Base-by-base conservation (phyloP, 2,329 filamentous ascomycete species). In the Drechmeria coniospora region DNA sequence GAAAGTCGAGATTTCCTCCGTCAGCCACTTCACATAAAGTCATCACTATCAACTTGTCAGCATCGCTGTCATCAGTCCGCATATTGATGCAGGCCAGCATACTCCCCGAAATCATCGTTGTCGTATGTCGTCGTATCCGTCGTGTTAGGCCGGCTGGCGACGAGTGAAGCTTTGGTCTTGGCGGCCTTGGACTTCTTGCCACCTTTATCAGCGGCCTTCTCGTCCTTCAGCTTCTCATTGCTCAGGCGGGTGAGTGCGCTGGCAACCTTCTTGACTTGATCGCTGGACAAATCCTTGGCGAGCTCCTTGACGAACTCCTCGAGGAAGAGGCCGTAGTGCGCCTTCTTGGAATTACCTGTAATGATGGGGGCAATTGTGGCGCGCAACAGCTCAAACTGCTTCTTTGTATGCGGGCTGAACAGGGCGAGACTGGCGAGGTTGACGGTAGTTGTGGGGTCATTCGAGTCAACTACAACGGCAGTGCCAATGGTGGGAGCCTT, bases 191-290 rank as follows among this genome's bases (percentile, higher is more conserved):
- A 74, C 74, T 95, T 98, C 79, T 95, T 98, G 46, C 78, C 81
- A 30, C 81, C 76, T 66, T 93, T 94, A 39, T 93, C 83, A 4
- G 81, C 73, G 4, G 78, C 75, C 68, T 95, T 94, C 68, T 98
- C 90, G 55, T 94, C 86, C 64, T 84, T 92, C 78, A 95, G 78
- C 68, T 92, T 94, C 70, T 95, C 90, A 52, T 98, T 98, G 50
- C 82, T 71, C 31, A 93, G 67, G 5, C 84, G 78, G n/a, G 86
- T 93, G 46, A 98, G 58, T 5, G 71, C 68, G 53, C 80, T 92
- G 9, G 83, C 73, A 39, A 93, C 72, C 67, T 95, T 95, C 71
- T 95, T 94, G 58, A 95, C 86, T 60, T 95, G 84, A 32, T 90
- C 78, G 50, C 82, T 92, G 10, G 79, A 75, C 40, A 98, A 57